Evolutionary conservation across 495 filamentous ascomycete genomes (phyloP).

Genomic region (Podospora pseudocomata): DNA sequence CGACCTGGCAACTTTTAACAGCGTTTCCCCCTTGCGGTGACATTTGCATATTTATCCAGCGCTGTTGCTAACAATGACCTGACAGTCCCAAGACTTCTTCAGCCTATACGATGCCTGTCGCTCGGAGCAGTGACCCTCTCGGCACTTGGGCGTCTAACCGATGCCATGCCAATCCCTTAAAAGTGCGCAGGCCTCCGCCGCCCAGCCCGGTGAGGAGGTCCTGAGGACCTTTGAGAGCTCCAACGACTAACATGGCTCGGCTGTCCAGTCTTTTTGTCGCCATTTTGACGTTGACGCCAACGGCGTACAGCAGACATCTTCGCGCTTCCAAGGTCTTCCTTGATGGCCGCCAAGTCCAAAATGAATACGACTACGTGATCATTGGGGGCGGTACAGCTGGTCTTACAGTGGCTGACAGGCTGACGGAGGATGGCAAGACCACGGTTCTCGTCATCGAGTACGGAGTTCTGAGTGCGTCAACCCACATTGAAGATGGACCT

Average conservation of each 20-base stretch:
- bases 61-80: background rate
- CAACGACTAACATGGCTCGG: constrained; percentile 1
- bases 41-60: background rate
- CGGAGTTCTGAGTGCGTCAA: constrained; percentile 20
- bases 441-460: constrained; percentile 52
- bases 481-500: background rate
- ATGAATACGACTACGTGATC: constrained; percentile 74
- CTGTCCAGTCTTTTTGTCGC: background rate
- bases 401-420: constrained; percentile 70
- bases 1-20: background rate
- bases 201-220: background rate
- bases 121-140: background rate
- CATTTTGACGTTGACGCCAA: constrained; percentile 2
- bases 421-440: constrained; percentile 45
- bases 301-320: background rate
- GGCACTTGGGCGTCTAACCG: background rate
- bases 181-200: background rate
- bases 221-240: background rate
- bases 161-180: background rate
- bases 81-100: constrained; percentile 4
- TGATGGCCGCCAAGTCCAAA: constrained; percentile 11
- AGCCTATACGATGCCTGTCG: background rate
- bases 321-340: constrained; percentile 14
- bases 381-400: constrained; percentile 87
- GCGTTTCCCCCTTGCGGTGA: background rate